Evolutionary conservation across 257 asterid genomes (phyloP).

Genomic region (Knoxia roxburghii): DNA sequence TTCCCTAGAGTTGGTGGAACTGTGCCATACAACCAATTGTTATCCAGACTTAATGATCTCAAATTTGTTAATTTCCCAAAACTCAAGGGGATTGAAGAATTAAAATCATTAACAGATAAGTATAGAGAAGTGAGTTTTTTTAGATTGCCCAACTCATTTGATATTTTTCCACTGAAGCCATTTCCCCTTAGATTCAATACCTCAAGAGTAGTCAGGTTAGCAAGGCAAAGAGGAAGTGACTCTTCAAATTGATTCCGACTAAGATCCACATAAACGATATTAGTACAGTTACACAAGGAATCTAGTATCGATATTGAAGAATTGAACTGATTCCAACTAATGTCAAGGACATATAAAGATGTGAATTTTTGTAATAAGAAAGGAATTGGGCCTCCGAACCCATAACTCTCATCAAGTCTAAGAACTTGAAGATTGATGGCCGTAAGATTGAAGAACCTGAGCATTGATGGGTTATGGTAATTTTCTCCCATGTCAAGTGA

Average conservation of each 20-base stretch:
- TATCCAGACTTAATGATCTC: neutral
- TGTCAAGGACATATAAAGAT: neutral
- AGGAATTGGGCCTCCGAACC: neutral
- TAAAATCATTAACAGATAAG: neutral
- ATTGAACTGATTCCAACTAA: neutral
- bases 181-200: neutral
- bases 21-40: neutral
- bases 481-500: conserved; percentile 11
- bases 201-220: neutral
- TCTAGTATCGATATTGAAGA: neutral
- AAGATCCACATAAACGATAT: neutral
- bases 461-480: neutral
- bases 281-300: neutral
- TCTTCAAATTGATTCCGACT: neutral
- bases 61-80: neutral
- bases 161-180: neutral
- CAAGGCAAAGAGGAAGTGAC: neutral
- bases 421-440: neutral
- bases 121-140: neutral
- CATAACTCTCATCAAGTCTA: neutral
- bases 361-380: neutral
- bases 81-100: neutral
- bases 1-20: conserved; percentile 10
- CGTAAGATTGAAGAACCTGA: conserved; percentile 8
- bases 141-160: neutral